A percentile compares a stretch with the other conserved stretches of the same genome.
phyloP scores from a whole-genome alignment of 2,329 filamentous ascomycete species.

The Ceratocystis huliohia region DNA sequence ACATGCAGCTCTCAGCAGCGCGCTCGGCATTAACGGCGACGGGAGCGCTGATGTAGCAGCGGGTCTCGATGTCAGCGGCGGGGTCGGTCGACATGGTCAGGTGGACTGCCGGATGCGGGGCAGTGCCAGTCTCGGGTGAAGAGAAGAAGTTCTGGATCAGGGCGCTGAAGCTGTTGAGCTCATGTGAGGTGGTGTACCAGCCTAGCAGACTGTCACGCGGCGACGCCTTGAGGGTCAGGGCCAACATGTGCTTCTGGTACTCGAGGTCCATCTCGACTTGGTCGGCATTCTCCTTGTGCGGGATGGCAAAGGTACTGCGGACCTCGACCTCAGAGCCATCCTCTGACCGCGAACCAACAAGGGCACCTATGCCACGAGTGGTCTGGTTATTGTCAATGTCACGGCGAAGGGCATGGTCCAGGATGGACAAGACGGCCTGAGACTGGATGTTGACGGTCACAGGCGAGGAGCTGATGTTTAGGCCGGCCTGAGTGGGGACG shows the following conservation, averaged over 20 bases:
- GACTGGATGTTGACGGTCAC: conserved; percentile 90
- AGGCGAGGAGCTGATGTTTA: conserved; percentile 77
- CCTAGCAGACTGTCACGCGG: conserved; percentile 89
- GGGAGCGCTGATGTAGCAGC: conserved; percentile 89
- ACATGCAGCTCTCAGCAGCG: conserved; percentile 88
- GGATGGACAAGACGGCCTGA: conserved; percentile 66
- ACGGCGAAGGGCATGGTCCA: conserved; percentile 88
- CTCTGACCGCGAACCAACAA: conserved; percentile 85
- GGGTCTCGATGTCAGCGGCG: conserved; percentile 75
- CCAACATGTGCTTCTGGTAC: conserved; percentile 99
- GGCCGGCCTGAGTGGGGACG: conserved; percentile 65
- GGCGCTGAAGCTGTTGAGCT: conserved; percentile 96
- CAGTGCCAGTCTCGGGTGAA: conserved; percentile 90
- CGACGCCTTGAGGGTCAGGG: conserved; percentile 82
- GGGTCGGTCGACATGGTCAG: conserved; percentile 86
- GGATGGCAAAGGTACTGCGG: conserved; percentile 91
- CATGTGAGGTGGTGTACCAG: conserved; percentile 95
- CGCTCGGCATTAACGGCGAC: conserved; percentile 92
- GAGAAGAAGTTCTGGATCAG: conserved; percentile 99
- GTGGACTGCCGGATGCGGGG: conserved; percentile 93
- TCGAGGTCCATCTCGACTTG: conserved; percentile 99
- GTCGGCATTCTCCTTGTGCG: conserved; percentile 95
- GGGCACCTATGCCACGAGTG: conserved; percentile 89
- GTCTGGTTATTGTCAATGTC: conserved; percentile 65
- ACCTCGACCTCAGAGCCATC: conserved; percentile 96